Evolutionary conservation across 2,329 filamentous ascomycete genomes (phyloP).

Genomic region (Akanthomyces dipterigenus): DNA sequence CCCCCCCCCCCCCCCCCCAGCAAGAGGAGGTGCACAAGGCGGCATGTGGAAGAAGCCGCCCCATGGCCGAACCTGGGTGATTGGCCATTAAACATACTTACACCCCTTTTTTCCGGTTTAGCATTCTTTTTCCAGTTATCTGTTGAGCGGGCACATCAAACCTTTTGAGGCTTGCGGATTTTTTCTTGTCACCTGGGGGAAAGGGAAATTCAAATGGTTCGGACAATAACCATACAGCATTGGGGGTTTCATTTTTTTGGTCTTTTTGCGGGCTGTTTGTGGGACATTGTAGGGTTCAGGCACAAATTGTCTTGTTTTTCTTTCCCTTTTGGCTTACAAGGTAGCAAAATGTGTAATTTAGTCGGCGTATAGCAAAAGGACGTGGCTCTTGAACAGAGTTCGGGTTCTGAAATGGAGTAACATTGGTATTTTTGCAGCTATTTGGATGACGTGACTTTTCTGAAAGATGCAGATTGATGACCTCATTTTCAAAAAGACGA

Average conservation of each 20-base stretch:
- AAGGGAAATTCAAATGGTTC: not conserved
- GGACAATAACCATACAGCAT: not conserved
- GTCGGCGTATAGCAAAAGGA: not conserved
- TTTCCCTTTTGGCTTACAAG: not conserved
- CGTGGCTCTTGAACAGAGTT: not conserved
- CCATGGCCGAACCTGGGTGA: not conserved
- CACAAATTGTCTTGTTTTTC: not conserved
- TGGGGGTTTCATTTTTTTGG: not conserved
- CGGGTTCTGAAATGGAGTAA: not conserved
- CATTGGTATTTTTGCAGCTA: not conserved
- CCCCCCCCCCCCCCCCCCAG: no score
- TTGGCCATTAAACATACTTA: conserved; percentile 13
- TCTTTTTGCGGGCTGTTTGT: not conserved
- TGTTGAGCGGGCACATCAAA: conserved; percentile 4
- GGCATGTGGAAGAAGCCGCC: not conserved
- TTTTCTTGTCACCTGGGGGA: not conserved
- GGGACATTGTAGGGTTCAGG: not conserved
- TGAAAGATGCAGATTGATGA: no score
- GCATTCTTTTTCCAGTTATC: conserved; percentile 3
- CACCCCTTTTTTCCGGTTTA: not conserved
- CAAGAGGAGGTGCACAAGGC: not conserved
- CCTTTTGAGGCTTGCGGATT: not conserved
- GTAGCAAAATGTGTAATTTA: conserved; percentile 6
- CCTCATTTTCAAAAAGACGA: no score
- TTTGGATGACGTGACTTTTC: no score